Evolutionary conservation across 306 rosid genomes (phyloP).

Genomic region (Elaeagnus macrophylla): DNA sequence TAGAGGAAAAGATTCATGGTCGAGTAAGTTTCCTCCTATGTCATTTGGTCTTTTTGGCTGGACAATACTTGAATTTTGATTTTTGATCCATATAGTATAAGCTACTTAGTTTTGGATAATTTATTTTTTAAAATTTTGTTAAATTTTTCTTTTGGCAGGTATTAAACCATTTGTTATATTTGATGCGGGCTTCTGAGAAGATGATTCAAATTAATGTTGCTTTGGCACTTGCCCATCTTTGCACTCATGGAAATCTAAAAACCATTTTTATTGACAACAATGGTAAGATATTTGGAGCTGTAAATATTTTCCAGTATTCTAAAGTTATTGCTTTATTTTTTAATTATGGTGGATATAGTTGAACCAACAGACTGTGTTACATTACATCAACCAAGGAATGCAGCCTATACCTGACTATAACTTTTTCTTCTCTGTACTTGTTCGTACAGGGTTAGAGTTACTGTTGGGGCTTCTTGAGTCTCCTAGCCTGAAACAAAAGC

Average conservation of each 20-base stretch:
- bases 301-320: background rate
- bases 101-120: background rate
- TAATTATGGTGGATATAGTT: too few relatives aligned
- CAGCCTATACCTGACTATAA: too few relatives aligned
- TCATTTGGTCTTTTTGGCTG: background rate
- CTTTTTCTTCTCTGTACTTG: too few relatives aligned
- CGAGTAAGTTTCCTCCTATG: conserved; percentile 37
- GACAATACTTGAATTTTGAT: background rate
- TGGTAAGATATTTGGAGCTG: conserved; percentile 28
- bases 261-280: conserved; percentile 49
- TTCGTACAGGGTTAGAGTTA: conserved; percentile 56
- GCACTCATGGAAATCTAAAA: conserved; percentile 48
- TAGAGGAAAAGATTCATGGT: conserved; percentile 72
- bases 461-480: conserved; percentile 64
- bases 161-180: conserved; percentile 55
- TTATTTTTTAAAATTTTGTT: background rate
- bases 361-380: too few relatives aligned
- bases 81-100: background rate
- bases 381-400: too few relatives aligned
- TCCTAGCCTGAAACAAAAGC: conserved; percentile 47
- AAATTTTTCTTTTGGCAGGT: conserved; percentile 22
- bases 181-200: conserved; percentile 55
- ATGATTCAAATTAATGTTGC: conserved; percentile 54
- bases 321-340: background rate
- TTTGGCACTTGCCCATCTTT: conserved; percentile 75